phyloP scores from a whole-genome alignment of 345 rosid species.

The Xanthoceras sorbifolium region DNA sequence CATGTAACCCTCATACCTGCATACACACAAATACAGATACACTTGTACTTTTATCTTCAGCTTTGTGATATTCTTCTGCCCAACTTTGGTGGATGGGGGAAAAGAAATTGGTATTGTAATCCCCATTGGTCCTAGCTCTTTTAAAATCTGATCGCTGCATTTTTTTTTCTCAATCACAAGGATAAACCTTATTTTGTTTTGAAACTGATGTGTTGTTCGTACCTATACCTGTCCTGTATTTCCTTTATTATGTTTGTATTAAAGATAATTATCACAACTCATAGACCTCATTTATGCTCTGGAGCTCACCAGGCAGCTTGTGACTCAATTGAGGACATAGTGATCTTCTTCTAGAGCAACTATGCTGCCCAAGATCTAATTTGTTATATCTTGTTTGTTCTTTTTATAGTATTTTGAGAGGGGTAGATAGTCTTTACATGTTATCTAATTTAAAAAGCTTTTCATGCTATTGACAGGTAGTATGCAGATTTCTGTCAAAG shows the following conservation, averaged over 20 bases:
- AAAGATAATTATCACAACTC: neutral
- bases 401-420: neutral
- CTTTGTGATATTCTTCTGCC: neutral
- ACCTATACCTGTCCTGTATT: neutral
- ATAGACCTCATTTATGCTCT: neutral
- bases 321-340: neutral
- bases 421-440: neutral
- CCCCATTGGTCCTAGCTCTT: neutral
- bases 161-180: neutral
- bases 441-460: neutral
- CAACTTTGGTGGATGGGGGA: neutral
- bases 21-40: too few species aligned
- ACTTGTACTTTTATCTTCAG: neutral
- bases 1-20: neutral
- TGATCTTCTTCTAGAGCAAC: neutral
- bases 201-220: constrained; percentile 5
- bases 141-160: neutral
- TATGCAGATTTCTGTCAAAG: neutral
- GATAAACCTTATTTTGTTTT: neutral
- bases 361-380: neutral
- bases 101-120: neutral
- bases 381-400: neutral
- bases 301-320: neutral
- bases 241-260: neutral
- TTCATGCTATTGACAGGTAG: neutral